phyloP scores from a whole-genome alignment of 1,139 yeast species.

The Suhomyces guaymorum region DNA sequence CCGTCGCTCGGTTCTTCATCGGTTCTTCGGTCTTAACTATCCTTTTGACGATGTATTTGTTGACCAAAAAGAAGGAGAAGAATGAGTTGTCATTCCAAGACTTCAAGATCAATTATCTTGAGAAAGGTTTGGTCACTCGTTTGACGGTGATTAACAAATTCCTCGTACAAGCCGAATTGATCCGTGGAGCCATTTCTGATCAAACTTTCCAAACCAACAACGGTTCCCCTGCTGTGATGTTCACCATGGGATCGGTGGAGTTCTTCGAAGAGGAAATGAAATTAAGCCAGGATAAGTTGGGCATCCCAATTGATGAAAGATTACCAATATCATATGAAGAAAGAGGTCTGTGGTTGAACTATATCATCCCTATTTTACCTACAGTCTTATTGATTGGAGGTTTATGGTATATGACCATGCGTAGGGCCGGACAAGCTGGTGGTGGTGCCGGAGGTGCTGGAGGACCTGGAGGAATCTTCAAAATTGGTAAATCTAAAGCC shows the following conservation, averaged over 20 bases:
- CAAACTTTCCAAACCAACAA: constrained; percentile 38
- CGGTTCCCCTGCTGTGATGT: constrained; percentile 35
- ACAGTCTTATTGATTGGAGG: constrained; percentile 85
- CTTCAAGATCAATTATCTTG: constrained; percentile 79
- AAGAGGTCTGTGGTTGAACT: constrained; percentile 65
- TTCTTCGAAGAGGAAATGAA: constrained; percentile 82
- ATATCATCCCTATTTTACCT: constrained; percentile 72
- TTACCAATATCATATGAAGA: constrained; percentile 80
- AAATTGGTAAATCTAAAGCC: constrained; percentile 86
- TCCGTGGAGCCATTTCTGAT: constrained; percentile 55
- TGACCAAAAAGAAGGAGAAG: constrained; percentile 20
- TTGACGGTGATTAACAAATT: constrained; percentile 75
- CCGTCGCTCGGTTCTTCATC: constrained; percentile 18
- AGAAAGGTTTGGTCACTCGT: constrained; percentile 77
- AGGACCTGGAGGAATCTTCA: constrained; percentile 63
- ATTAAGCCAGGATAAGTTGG: constrained; percentile 68
- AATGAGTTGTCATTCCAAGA: constrained; percentile 82
- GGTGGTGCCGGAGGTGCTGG: constrained; percentile 57
- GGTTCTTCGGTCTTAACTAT: constrained; percentile 19
- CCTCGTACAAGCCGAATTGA: constrained; percentile 73
- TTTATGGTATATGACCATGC: constrained; percentile 69
- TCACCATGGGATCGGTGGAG: constrained; percentile 90
- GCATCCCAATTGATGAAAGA: constrained; percentile 61
- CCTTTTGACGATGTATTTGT: constrained; percentile 16
- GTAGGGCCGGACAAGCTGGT: constrained; percentile 52